Evolutionary conservation across 2,329 filamentous ascomycete genomes (phyloP), one percentile per base, ranked within the genome.

Genomic region (Colletotrichum ledebouriae): DNA sequence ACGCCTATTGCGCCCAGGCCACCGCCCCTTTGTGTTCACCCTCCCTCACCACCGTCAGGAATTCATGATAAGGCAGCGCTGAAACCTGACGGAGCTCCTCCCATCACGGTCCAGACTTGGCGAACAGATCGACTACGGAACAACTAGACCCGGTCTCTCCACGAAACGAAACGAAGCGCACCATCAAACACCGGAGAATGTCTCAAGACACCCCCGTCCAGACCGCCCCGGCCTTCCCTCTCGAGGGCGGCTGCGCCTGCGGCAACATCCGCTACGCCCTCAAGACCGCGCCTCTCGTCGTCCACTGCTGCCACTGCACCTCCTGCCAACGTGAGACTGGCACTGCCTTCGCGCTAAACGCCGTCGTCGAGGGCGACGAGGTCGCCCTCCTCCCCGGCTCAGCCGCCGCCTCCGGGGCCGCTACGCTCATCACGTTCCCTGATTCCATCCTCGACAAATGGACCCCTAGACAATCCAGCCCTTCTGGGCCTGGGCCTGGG

Each of bases 231-330:
- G 47, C 57, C 44, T 70, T 72, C 72, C 60, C 76, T 69, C 72
- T 81, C 69, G 64, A 75, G 37, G 78, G 79, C 64, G 89, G 88
- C 66, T 93, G 92, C 76, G 86, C 87, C 59, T 93, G 90, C 76
- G 89, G 89, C 13, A 88, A 91, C 73, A 83, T 91, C 71, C 91
- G 90, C 76, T 91, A 92, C 76, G 79, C 89, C 12, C 83, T 88
- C 37, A 87, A 88, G 72, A 79, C 90, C 2, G 80, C 90, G n/a
- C 76, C 82, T 20, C 73, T 85, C 47, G 70, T 81, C 59, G 77
- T 81, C 39, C 79, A 85, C 72, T 81, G 79, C 77, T 85, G 83
- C 75, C 80, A 83, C 74, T 85, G 83, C 75, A 81, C 79, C 25
- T 73, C 75, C 67, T 85, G 83, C 75, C 82, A 85, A 71, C 79